Conservation (phyloP, 169 alveolate genomes). For the Plasmodium knowlesi region DNA sequence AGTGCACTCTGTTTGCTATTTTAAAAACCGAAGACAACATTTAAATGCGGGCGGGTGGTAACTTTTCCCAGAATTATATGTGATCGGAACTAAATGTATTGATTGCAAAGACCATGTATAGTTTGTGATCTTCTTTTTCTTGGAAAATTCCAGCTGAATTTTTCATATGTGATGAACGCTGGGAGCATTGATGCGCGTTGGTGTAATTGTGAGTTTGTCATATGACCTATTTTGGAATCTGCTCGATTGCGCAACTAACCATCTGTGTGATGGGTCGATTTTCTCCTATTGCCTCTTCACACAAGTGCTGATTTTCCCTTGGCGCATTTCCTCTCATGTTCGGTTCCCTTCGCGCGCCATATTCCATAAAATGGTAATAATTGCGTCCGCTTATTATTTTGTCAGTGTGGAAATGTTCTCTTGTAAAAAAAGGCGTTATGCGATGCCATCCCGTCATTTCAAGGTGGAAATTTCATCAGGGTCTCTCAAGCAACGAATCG, state of each 20-base stretch:
- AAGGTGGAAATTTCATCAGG: neutral
- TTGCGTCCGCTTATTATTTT: neutral
- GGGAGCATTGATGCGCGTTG: neutral
- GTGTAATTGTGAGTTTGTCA: neutral
- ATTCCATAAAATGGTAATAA: neutral
- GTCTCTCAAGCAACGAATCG: neutral
- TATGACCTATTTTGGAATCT: neutral
- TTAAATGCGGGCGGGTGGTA: constrained; percentile 8
- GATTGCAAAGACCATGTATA: neutral
- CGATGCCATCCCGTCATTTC: neutral
- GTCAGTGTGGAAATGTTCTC: neutral
- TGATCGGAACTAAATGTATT: neutral
- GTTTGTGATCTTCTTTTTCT: neutral
- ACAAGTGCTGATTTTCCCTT: neutral
- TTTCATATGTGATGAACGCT: neutral
- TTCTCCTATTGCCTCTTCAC: neutral
- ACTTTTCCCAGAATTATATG: constrained; percentile 5
- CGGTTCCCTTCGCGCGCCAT: neutral
- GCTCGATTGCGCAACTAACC: neutral
- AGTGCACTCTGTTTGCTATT: constrained; percentile 50
- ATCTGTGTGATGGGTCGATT: neutral
- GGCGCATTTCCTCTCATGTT: neutral
- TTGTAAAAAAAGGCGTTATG: neutral
- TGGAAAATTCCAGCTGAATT: neutral
- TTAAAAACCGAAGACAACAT: constrained; percentile 5